phyloP scores from a whole-genome alignment of 257 asterid genomes.

The Nicotiana noctiflora region DNA sequence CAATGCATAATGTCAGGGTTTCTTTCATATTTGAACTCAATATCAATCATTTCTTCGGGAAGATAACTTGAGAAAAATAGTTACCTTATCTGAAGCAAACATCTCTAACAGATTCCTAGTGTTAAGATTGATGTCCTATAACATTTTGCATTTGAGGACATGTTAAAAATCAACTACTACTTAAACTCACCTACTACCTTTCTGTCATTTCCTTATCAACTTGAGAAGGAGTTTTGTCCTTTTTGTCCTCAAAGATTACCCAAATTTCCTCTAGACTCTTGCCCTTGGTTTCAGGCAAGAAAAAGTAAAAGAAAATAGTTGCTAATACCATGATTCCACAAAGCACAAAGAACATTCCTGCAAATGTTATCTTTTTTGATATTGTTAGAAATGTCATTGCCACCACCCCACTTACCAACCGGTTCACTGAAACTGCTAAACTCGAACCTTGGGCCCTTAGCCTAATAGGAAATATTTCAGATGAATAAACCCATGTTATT shows the following conservation, averaged over 20 bases:
- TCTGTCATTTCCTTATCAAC: not conserved
- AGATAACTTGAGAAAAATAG: not conserved
- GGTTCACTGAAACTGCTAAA: slow-evolving; percentile 66
- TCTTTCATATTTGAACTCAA: not conserved
- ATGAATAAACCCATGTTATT: slow-evolving; percentile 79
- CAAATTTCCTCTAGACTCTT: slow-evolving; percentile 70
- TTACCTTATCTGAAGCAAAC: not conserved
- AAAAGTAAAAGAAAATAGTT: slow-evolving; percentile 54
- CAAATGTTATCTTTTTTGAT: slow-evolving; percentile 50
- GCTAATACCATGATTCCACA: slow-evolving; percentile 55
- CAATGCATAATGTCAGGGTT: not conserved
- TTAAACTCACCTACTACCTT: not conserved
- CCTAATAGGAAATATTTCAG: slow-evolving; percentile 61
- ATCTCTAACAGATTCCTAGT: not conserved
- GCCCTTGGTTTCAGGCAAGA: slow-evolving; percentile 76
- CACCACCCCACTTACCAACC: slow-evolving; percentile 69
- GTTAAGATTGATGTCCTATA: not conserved
- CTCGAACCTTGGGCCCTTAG: slow-evolving; percentile 70
- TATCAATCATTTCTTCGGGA: not conserved
- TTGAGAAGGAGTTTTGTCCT: not conserved
- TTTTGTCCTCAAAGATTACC: slow-evolving; percentile 47
- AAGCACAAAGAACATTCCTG: slow-evolving; percentile 58
- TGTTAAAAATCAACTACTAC: not conserved
- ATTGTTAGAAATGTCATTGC: slow-evolving; percentile 63
- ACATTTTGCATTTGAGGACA: not conserved